These are phyloP conservation scores for Podosphaera xanthii DNA, from an alignment of 2,329 filamentous ascomycete species.

Conservation along the genomic window DNA sequence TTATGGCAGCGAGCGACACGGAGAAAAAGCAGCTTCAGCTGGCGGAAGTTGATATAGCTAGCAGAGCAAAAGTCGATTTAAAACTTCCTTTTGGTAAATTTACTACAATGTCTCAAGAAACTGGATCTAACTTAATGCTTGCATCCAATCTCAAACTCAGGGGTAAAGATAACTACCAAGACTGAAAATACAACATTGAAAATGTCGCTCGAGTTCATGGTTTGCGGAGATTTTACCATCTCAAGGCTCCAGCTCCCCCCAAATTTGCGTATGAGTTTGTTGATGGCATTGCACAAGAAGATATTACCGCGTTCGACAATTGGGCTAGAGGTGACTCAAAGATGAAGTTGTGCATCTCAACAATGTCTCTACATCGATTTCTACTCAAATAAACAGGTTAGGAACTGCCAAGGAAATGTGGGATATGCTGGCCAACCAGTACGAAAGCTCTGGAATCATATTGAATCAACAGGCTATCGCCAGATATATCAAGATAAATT, in stretches of 20 bases:
- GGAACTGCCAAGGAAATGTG: not conserved
- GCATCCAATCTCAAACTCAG: not conserved
- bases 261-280: not conserved
- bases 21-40: not conserved
- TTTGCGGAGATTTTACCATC: not conserved
- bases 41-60: not conserved
- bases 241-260: not conserved
- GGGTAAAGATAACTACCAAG: not conserved
- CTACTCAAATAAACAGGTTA: not conserved
- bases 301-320: not conserved
- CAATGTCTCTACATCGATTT: not conserved
- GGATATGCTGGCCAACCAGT: not conserved
- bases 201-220: not conserved
- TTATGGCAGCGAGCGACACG: not conserved
- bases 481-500: not conserved
- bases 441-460: not conserved
- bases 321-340: not conserved
- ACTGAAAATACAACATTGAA: not conserved
- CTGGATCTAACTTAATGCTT: not conserved
- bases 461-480: not conserved
- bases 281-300: not conserved
- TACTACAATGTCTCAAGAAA: not conserved
- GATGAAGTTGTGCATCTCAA: not conserved
- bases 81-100: not conserved
- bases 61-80: not conserved